phyloP scores from a whole-genome alignment of 495 filamentous ascomycete species.

The Aspergillus heteromorphus region DNA sequence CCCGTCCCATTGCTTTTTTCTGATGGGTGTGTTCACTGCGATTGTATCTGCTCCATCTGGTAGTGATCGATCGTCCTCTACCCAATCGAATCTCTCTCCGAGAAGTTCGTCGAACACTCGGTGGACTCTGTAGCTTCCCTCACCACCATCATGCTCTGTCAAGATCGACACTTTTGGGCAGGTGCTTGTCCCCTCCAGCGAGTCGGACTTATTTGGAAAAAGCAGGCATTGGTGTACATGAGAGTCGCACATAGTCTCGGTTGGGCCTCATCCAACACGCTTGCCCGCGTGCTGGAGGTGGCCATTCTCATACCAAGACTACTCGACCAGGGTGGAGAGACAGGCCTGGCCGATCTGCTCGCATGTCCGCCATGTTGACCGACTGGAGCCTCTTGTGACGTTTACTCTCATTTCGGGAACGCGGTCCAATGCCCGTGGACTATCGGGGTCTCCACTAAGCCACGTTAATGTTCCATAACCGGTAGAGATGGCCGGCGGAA shows the following conservation, averaged over 20 bases:
- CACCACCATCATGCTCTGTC: neutral
- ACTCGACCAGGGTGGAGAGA: conserved; percentile 5
- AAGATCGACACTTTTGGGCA: neutral
- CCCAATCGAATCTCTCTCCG: neutral
- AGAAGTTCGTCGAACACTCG: neutral
- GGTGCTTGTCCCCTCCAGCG: neutral
- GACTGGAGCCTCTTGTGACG: conserved; percentile 11
- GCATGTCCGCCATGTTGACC: neutral
- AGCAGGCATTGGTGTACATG: neutral
- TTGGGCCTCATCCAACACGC: conserved; percentile 6
- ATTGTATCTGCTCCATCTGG: neutral
- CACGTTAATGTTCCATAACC: conserved; percentile 15
- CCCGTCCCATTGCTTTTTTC: neutral
- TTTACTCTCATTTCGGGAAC: conserved; percentile 19
- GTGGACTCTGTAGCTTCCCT: neutral
- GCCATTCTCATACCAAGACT: conserved; percentile 1
- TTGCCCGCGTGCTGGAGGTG: neutral
- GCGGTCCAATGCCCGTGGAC: conserved; percentile 19
- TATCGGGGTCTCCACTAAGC: conserved; percentile 23
- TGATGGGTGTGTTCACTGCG: neutral
- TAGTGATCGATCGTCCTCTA: neutral
- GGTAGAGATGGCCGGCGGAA: conserved; percentile 9
- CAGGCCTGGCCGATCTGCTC: conserved; percentile 9
- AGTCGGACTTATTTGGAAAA: neutral
- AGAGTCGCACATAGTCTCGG: conserved; percentile 16